Evolutionary conservation across 768 basidiomycete genomes (phyloP).

Genomic region (Termitomyces heimii): DNA sequence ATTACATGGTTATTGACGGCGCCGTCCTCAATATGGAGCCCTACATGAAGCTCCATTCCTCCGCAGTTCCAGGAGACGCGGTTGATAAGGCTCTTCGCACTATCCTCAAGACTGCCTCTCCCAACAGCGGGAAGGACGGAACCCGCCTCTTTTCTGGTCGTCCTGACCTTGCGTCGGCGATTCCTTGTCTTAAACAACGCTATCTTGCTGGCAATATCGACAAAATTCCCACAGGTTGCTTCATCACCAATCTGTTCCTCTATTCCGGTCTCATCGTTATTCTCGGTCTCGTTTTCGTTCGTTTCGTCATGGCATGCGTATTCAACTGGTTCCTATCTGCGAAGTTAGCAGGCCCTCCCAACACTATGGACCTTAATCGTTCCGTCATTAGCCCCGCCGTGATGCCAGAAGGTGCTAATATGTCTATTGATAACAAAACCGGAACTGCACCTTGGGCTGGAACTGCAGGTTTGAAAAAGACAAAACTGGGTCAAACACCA

Average conservation of each 20-base stretch:
- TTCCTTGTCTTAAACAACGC: slow-evolving; percentile 78
- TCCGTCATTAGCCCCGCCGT: slow-evolving; percentile 92
- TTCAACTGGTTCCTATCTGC: slow-evolving; percentile 96
- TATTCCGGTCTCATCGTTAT: slow-evolving; percentile 91
- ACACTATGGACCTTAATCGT: slow-evolving; percentile 64
- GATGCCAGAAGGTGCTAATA: slow-evolving; percentile 92
- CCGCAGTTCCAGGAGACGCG: slow-evolving; percentile 59
- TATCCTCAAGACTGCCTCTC: slow-evolving; percentile 44
- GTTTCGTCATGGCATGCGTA: slow-evolving; percentile 93
- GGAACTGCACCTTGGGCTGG: slow-evolving; percentile 96
- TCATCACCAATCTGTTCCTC: slow-evolving; percentile 83
- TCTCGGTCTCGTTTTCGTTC: slow-evolving; percentile 81
- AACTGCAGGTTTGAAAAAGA: slow-evolving; percentile 43
- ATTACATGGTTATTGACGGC: slow-evolving; percentile 89
- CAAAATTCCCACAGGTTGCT: slow-evolving; percentile 94
- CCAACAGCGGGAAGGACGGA: slow-evolving; percentile 75
- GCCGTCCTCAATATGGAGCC: slow-evolving; percentile 89
- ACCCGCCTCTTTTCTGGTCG: slow-evolving; percentile 83
- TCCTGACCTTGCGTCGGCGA: slow-evolving; percentile 53
- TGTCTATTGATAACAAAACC: slow-evolving; percentile 84
- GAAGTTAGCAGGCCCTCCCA: slow-evolving; percentile 72
- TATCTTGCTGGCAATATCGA: slow-evolving; percentile 95
- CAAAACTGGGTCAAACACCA: slow-evolving; percentile 37
- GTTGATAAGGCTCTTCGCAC: slow-evolving; percentile 83
- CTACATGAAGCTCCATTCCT: slow-evolving; percentile 73